Evolutionary conservation across 1,139 yeast genomes (phyloP).

Genomic region (Saccharomyces hybrid): DNA sequence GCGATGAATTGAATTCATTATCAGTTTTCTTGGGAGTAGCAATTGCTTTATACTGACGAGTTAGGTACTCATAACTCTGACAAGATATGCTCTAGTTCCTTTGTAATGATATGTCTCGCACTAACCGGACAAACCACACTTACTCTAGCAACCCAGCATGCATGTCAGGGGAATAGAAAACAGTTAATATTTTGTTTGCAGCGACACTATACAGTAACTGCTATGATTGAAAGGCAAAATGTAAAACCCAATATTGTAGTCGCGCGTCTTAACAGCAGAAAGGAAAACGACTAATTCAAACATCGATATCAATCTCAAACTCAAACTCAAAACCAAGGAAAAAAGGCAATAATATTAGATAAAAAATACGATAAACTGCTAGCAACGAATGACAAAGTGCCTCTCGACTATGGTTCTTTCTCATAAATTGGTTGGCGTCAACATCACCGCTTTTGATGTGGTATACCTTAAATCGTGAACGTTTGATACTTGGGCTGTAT

Average conservation of each 20-base stretch:
- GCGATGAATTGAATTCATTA: neutral
- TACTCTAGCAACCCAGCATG: neutral
- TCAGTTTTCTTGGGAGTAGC: neutral
- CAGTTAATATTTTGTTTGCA: neutral
- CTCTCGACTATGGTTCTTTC: neutral
- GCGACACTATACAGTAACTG: neutral
- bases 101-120: neutral
- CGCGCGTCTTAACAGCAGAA: neutral
- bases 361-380: neutral
- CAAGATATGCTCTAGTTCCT: neutral
- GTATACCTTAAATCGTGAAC: neutral
- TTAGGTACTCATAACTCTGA: neutral
- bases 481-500: neutral
- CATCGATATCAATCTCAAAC: neutral
- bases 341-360: neutral
- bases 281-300: neutral
- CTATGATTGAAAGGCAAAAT: neutral
- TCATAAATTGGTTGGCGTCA: neutral
- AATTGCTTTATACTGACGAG: neutral
- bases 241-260: neutral
- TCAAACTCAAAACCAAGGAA: neutral
- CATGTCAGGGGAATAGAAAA: neutral
- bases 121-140: neutral
- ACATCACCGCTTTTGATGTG: neutral
- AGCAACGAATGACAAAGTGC: neutral